A percentile compares a stretch with the other conserved stretches of the same genome.
These are phyloP conservation scores for Claviceps humidiphila DNA, from an alignment of 2,329 filamentous ascomycete species.

Conservation along the genomic window DNA sequence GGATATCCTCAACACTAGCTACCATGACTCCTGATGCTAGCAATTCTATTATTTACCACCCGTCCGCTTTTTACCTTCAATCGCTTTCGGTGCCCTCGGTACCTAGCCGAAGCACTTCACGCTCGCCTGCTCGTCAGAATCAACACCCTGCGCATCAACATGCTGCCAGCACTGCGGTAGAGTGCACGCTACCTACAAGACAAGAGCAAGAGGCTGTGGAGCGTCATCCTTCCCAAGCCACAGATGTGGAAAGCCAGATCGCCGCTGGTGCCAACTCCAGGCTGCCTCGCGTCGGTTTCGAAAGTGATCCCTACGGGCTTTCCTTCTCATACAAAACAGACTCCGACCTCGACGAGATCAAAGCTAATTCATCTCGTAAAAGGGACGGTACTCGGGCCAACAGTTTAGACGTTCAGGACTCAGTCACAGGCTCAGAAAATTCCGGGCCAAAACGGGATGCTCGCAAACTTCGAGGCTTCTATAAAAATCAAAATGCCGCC, in stretches of 20 bases:
- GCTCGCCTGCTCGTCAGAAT: conserved; percentile 11
- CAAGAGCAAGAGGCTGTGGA: conserved; percentile 26
- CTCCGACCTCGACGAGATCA: conserved; percentile 63
- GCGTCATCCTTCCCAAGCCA: conserved; percentile 26
- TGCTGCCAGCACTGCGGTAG: conserved; percentile 33
- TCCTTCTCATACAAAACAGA: conserved; percentile 64
- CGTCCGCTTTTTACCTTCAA: conserved; percentile 30
- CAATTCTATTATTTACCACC: conserved; percentile 29
- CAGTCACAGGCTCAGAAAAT: neutral
- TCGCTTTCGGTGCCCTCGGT: conserved; percentile 18
- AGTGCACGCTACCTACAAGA: conserved; percentile 19
- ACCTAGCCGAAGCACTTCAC: conserved; percentile 15
- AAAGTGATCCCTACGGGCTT: conserved; percentile 72
- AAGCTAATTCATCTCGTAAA: conserved; percentile 69
- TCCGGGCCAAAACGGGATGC: conserved; percentile 21
- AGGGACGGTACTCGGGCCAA: conserved; percentile 32
- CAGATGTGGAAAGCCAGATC: conserved; percentile 37
- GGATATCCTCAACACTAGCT: neutral
- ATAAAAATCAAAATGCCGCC: conserved; percentile 81
- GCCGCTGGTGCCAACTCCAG: conserved; percentile 24
- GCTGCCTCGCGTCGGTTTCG: conserved; percentile 43
- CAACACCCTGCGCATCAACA: conserved; percentile 9
- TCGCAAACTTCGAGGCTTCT: conserved; percentile 63
- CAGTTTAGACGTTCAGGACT: conserved; percentile 1
- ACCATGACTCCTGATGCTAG: conserved; percentile 29